phyloP scores from a whole-genome alignment of 352 stramenopile species.

The Phytophthora lateralis region DNA sequence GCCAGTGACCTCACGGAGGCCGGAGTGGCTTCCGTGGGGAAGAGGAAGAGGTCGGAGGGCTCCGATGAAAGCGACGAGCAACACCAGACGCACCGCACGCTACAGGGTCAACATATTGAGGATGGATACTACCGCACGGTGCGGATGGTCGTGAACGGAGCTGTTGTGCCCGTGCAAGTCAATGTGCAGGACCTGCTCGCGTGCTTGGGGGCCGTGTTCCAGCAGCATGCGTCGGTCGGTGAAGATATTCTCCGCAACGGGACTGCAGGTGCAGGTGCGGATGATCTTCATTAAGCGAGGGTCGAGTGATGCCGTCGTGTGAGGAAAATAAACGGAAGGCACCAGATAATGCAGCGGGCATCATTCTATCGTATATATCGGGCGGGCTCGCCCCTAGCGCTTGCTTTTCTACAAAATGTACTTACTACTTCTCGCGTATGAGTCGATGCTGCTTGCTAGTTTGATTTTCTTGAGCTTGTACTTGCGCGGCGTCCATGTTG shows the following conservation, averaged over 20 bases:
- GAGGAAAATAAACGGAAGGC: background rate
- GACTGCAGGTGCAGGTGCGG: background rate
- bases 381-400: constrained; percentile 24
- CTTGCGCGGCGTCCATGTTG: constrained; percentile 26
- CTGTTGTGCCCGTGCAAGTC: constrained; percentile 69
- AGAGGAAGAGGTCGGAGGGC: constrained; percentile 31
- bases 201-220: constrained; percentile 36
- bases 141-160: constrained; percentile 76
- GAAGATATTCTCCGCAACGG: constrained; percentile 11
- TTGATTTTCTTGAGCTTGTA: constrained; percentile 32
- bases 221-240: constrained; percentile 19
- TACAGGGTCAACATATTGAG: constrained; percentile 25
- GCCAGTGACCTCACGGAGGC: constrained; percentile 10
- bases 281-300: constrained; percentile 4
- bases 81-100: constrained; percentile 5
- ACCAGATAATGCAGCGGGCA: constrained; percentile 27
- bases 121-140: constrained; percentile 60
- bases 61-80: constrained; percentile 23
- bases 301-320: background rate
- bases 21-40: constrained; percentile 4
- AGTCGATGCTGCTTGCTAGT: constrained; percentile 31
- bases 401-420: constrained; percentile 57
- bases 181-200: constrained; percentile 71
- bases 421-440: constrained; percentile 43
- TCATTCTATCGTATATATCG: constrained; percentile 53